Evolutionary conservation across 169 alveolate genomes (phyloP).

Genomic region (Plasmodium chabaudi): DNA sequence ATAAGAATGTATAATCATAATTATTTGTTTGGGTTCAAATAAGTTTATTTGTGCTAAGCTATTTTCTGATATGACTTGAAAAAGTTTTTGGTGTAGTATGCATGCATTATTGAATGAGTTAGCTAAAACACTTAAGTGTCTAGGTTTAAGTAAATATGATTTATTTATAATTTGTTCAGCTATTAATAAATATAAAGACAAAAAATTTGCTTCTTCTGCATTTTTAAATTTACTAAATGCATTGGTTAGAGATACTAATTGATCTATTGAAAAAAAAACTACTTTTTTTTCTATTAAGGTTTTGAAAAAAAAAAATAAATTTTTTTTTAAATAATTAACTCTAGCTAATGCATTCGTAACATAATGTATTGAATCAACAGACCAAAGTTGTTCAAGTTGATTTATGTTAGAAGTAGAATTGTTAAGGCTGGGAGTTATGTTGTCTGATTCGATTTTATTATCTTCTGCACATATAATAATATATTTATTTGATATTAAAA

Average conservation of each 20-base stretch:
- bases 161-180: conserved; percentile 61
- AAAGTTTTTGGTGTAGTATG: conserved; percentile 44
- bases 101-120: conserved; percentile 69
- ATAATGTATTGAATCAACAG: conserved; percentile 51
- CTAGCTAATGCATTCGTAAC: conserved; percentile 61
- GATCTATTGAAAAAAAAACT: conserved; percentile 33
- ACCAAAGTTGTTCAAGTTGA: conserved; percentile 1
- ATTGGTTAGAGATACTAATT: conserved; percentile 51
- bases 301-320: conserved; percentile 40
- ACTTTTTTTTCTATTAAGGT: conserved; percentile 35
- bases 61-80: conserved; percentile 42
- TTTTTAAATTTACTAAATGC: conserved; percentile 72
- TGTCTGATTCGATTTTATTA: neutral
- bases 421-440: neutral
- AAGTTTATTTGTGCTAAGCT: conserved; percentile 23
- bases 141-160: conserved; percentile 49
- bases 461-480: too few relatives aligned
- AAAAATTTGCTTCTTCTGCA: conserved; percentile 66
- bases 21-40: conserved; percentile 66
- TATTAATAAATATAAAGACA: conserved; percentile 42
- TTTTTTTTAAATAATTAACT: conserved; percentile 53
- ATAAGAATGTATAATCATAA: conserved; percentile 67
- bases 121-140: conserved; percentile 70
- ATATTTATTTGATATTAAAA: neutral
- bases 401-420: neutral